Percentiles rank a stretch among this genome's conserved stretches.
phyloP scores from a whole-genome alignment of 78 protist species.

The Dictyostelium capitatum region DNA sequence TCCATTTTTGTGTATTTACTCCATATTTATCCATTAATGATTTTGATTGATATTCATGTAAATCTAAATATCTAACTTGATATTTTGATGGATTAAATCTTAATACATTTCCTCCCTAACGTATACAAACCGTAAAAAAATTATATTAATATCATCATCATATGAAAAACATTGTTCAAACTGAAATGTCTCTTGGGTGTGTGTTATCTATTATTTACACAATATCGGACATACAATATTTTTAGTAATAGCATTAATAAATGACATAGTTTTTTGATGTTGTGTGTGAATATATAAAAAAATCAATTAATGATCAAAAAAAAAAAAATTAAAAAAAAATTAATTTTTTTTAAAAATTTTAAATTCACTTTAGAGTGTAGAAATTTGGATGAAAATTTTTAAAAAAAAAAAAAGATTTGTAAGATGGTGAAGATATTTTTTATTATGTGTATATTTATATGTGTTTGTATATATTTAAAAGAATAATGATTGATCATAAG shows the following conservation, averaged over 20 bases:
- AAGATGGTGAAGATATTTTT: neutral
- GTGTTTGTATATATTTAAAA: neutral
- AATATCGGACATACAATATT: too few species aligned
- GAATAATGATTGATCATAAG: constrained; percentile 51
- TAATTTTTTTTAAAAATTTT: neutral
- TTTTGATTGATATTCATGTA: constrained; percentile 93
- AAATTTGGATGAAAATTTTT: neutral
- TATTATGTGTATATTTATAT: neutral
- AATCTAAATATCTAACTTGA: constrained; percentile 79
- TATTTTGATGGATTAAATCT: constrained; percentile 48
- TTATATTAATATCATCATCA: too few species aligned
- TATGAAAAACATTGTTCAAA: too few species aligned
- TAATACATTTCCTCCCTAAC: constrained; percentile 40
- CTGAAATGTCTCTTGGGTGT: too few species aligned
- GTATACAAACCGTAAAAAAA: too few species aligned
- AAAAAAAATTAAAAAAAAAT: neutral
- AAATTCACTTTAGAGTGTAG: neutral
- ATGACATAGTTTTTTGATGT: too few species aligned
- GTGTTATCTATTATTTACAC: too few species aligned
- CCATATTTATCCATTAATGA: constrained; percentile 85
- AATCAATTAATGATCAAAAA: neutral
- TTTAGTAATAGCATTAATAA: too few species aligned
- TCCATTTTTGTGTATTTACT: constrained; percentile 82
- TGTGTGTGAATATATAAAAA: neutral
- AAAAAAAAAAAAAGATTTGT: neutral